Evolutionary conservation across 2,329 filamentous ascomycete species (phyloP).

Genomic region (Aciculosporium take): DNA sequence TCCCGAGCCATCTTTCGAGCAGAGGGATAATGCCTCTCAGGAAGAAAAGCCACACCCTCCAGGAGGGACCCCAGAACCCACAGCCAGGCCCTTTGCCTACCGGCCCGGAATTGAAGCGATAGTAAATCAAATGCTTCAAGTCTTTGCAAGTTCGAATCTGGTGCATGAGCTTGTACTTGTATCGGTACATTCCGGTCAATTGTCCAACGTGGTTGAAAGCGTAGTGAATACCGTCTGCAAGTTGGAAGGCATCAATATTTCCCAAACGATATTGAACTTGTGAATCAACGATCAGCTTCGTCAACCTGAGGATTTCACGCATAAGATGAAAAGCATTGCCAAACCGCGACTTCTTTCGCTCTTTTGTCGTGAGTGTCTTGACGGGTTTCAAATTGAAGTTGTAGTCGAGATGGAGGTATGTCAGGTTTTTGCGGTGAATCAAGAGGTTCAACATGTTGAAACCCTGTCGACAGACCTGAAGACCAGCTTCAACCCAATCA

Average conservation of each 20-base stretch:
- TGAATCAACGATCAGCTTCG: constrained; percentile 94
- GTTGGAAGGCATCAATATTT: constrained; percentile 97
- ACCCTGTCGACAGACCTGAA: constrained; percentile 94
- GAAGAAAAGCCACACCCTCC: constrained; percentile 98
- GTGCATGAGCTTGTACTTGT: constrained; percentile 99
- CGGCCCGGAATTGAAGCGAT: constrained; percentile 91
- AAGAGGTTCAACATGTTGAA: constrained; percentile 99
- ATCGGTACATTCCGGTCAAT: constrained; percentile 97
- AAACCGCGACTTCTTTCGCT: constrained; percentile 97
- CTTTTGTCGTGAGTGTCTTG: constrained; percentile 95
- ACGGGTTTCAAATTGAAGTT: constrained; percentile 99
- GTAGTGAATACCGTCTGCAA: constrained; percentile 96
- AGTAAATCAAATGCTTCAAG: constrained; percentile 97
- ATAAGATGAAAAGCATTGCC: constrained; percentile 98
- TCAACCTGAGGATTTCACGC: constrained; percentile 90
- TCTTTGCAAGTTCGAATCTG: constrained; percentile 99
- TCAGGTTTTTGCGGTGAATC: constrained; percentile 96
- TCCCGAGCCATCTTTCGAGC: constrained; percentile 92
- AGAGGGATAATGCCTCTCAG: constrained; percentile 97
- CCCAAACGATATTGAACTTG: constrained; percentile 96
- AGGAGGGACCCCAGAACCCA: constrained; percentile 97
- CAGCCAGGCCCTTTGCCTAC: constrained; percentile 96
- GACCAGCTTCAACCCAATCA: constrained; percentile 96
- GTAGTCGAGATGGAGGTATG: constrained; percentile 95
- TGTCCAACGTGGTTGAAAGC: constrained; percentile 99